Evolutionary conservation across 2,329 filamentous ascomycete genomes (phyloP), one percentile per base, ranked within the genome.

Genomic region (Thelonectria rubi): DNA sequence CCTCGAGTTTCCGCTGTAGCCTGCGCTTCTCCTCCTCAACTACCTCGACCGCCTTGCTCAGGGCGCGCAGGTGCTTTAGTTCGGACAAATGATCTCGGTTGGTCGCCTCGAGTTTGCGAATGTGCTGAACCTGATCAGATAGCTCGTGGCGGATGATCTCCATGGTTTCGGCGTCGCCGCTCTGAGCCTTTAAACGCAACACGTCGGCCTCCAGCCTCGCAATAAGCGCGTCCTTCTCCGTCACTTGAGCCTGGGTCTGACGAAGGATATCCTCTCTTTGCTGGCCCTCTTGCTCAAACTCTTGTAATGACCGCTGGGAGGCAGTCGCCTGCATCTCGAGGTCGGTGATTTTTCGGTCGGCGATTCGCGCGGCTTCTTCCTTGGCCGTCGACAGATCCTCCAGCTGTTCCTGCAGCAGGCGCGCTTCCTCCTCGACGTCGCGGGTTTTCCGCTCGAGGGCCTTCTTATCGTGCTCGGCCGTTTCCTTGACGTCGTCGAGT

Each of bases 1-100:
- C 82, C 62, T 92, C 88, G 1, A 99, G 76, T 72, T 88, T 92
- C 32, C 89, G 88, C 75, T 95, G 90, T 20, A 99, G 79, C 0
- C 88, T 87, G 64, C 92, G 85, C 81, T 98, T 98, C 80, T 99
- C 93, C 75, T 99, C 95, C 74, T 99, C 93, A 0, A 98, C 91
- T 2, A 99, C 86, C 72, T 97, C 92, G 1, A 97, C 89, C n/a
- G 91, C 92, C 77, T 92, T 94, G 75, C 93, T 89, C 3, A 90
- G 80, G 67, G 93, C 91, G 14, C 93, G 89, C 39, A 96, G 84
- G 68, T 93, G 90, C 69, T 91, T 92, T 37, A 99, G 79, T 74
- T 99, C 94, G 0, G 84, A 78, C 14, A 87, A 81, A 72, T 97
- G 92, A 51, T 97, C 92, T 21, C 92, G 85, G 65, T 93, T 97